These are phyloP conservation scores for Fusarium neocosmosporiellum DNA, from an alignment of 2,329 filamentous ascomycete species.

Conservation along the genomic window DNA sequence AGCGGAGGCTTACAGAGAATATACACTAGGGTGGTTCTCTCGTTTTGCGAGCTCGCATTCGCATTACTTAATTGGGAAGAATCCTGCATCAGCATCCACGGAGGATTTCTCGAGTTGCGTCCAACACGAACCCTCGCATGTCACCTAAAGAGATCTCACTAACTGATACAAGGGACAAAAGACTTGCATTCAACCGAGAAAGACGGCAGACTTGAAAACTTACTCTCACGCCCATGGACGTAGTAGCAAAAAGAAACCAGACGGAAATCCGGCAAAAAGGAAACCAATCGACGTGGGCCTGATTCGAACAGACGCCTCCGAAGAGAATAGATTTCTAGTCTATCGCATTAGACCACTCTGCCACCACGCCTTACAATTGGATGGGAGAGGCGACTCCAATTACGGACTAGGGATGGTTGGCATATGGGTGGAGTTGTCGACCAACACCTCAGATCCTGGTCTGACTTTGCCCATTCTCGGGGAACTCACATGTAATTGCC, in stretches of 20 bases:
- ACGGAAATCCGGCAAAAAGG: neutral
- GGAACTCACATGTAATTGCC: neutral
- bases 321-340: slow-evolving; percentile 37
- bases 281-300: slow-evolving; percentile 27
- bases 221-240: neutral
- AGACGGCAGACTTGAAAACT: neutral
- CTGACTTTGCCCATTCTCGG: neutral
- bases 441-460: neutral
- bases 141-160: neutral
- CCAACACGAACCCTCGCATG: neutral
- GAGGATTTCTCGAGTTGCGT: neutral
- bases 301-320: slow-evolving; percentile 36
- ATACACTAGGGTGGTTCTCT: neutral
- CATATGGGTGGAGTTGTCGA: neutral
- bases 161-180: neutral
- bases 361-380: slow-evolving; percentile 31
- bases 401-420: neutral
- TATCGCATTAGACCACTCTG: slow-evolving; percentile 37
- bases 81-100: neutral
- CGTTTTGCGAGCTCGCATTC: neutral
- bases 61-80: neutral
- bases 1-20: neutral
- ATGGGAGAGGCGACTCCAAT: neutral
- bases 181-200: neutral
- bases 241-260: neutral